Evolutionary conservation across 495 filamentous ascomycete species (phyloP).

Genomic region (Durotheca rogersii): DNA sequence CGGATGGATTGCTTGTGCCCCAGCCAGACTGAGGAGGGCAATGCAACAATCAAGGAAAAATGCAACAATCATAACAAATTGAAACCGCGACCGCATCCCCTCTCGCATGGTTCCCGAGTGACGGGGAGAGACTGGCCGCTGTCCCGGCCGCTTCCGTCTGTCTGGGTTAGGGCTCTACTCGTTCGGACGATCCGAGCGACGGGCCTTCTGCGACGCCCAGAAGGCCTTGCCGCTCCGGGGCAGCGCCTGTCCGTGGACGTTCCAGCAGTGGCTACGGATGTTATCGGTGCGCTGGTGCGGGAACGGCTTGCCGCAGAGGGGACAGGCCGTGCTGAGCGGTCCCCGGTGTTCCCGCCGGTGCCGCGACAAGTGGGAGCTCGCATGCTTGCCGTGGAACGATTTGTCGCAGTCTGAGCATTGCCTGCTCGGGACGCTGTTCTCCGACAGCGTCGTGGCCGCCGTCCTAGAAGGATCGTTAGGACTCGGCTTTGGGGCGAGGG

Average conservation of each 20-base stretch:
- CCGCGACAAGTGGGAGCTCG: constrained; percentile 19
- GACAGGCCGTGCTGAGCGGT: background rate
- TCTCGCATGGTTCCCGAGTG: too few species aligned
- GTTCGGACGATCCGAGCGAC: too few species aligned
- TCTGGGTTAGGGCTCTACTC: background rate
- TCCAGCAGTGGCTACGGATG: constrained; percentile 11
- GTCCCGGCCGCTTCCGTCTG: too few species aligned
- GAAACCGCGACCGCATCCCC: too few species aligned
- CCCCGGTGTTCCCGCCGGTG: constrained; percentile 12
- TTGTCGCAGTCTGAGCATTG: constrained; percentile 12
- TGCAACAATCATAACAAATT: too few species aligned
- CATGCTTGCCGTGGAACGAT: constrained; percentile 3
- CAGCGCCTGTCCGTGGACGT: constrained; percentile 4
- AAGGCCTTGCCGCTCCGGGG: constrained; percentile 10
- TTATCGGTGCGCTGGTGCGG: constrained; percentile 18
- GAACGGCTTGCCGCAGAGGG: constrained; percentile 13
- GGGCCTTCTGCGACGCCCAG: constrained; percentile 9
- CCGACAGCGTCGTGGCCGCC: constrained; percentile 1
- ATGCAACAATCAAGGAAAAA: too few species aligned
- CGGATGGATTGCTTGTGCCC: too few species aligned
- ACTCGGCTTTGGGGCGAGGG: too few species aligned
- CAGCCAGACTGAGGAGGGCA: too few species aligned
- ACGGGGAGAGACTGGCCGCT: too few species aligned
- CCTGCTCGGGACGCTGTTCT: background rate
- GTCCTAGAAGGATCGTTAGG: constrained; percentile 6